phyloP scores from a whole-genome alignment of 2,329 filamentous ascomycete genomes.

The Pyrenophora teres region DNA sequence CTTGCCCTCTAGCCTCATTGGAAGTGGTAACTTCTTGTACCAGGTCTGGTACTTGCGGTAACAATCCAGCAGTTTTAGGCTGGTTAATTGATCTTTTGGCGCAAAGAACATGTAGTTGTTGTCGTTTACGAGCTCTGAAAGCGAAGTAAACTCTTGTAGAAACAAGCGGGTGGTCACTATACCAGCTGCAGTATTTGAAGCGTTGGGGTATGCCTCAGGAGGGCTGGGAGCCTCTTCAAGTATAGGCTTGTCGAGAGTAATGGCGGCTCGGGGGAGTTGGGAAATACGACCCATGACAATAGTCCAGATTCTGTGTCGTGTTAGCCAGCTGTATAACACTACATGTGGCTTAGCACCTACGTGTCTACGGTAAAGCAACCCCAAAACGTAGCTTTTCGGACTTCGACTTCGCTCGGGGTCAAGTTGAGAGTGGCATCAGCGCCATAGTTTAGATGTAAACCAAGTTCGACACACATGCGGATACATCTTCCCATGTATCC shows the following conservation, averaged over 20 bases:
- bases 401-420: conserved; percentile 52
- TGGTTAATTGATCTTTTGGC: conserved; percentile 67
- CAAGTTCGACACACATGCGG: conserved; percentile 72
- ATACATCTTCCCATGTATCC: conserved; percentile 74
- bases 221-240: conserved; percentile 63
- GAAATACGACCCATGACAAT: conserved; percentile 55
- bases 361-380: conserved; percentile 57
- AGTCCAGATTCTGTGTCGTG: conserved; percentile 48
- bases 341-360: conserved; percentile 37
- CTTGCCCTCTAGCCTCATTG: conserved; percentile 57
- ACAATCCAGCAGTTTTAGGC: conserved; percentile 64
- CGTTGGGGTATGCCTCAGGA: conserved; percentile 42
- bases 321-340: conserved; percentile 8
- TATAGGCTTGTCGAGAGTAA: conserved; percentile 54
- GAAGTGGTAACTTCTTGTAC: conserved; percentile 70
- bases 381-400: conserved; percentile 60
- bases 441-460: conserved; percentile 60
- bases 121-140: conserved; percentile 75
- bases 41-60: conserved; percentile 73
- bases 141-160: conserved; percentile 64
- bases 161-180: conserved; percentile 42
- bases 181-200: conserved; percentile 15
- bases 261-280: conserved; percentile 54
- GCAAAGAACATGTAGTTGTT: conserved; percentile 74
- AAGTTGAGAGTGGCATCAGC: conserved; percentile 39